Conservation (phyloP, 169 alveolate species). For the Plasmodium blacklocki region DNA sequence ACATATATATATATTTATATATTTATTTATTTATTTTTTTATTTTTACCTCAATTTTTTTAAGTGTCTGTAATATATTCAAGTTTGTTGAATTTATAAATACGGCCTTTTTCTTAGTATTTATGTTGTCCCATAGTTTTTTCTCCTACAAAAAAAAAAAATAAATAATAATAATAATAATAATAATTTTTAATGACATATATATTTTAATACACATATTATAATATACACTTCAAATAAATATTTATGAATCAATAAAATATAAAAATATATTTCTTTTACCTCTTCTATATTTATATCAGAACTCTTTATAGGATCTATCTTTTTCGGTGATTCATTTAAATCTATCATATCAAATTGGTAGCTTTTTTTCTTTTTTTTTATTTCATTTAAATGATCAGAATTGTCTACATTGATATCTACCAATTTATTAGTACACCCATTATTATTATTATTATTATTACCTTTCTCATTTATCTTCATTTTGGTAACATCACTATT, state of each 20-base stretch:
- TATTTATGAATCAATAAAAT: no score
- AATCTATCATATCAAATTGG: constrained; percentile 57
- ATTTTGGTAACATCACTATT: constrained; percentile 2
- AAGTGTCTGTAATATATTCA: constrained; percentile 67
- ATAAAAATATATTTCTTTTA: not conserved
- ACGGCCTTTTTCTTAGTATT: constrained; percentile 53
- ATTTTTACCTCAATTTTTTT: constrained; percentile 47
- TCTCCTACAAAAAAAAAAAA: constrained; percentile 38
- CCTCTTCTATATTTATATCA: constrained; percentile 55
- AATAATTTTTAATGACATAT: no score
- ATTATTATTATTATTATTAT: no score
- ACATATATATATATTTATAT: not conserved
- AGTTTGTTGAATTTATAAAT: constrained; percentile 33
- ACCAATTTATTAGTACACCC: constrained; percentile 2
- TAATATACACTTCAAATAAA: no score
- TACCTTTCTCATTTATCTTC: no score
- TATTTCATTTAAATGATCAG: constrained; percentile 11
- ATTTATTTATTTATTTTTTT: no score
- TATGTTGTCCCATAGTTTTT: constrained; percentile 40
- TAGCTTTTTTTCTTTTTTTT: not conserved
- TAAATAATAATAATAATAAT: not conserved
- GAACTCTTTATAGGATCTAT: not conserved
- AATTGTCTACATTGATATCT: constrained; percentile 13
- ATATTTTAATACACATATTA: not conserved
- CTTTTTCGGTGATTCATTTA: constrained; percentile 15